Evolutionary conservation across 192 early-diverging fungal genomes (phyloP).

Genomic region (Chytriomyces hyalinus): DNA sequence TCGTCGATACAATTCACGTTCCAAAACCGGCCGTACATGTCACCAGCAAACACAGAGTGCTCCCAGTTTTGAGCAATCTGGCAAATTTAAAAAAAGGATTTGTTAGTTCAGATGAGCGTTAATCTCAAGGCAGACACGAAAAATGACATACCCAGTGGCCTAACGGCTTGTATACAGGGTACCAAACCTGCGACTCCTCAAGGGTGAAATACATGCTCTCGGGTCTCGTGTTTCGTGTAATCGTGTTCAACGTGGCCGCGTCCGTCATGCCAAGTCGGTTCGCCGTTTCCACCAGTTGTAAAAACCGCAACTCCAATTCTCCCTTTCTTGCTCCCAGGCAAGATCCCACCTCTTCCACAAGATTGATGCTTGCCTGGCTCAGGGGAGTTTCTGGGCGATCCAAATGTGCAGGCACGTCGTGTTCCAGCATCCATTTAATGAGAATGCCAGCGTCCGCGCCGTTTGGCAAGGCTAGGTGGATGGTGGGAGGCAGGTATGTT

Average conservation of each 20-base stretch:
- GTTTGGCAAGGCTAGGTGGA: constrained; percentile 27
- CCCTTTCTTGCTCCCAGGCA: background rate
- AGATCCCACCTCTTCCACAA: background rate
- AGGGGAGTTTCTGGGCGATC: background rate
- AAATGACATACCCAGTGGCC: constrained; percentile 16
- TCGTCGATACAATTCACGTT: constrained; percentile 21
- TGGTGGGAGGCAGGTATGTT: constrained; percentile 27
- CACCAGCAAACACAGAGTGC: background rate
- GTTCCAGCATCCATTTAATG: constrained; percentile 7
- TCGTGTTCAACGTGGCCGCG: constrained; percentile 1
- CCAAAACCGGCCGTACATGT: background rate
- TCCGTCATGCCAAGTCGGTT: constrained; percentile 32
- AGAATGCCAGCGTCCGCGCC: constrained; percentile 10
- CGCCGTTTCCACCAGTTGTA: constrained; percentile 25
- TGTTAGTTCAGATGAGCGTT: background rate
- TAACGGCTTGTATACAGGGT: constrained; percentile 20
- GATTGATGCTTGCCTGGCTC: background rate
- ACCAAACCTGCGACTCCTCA: background rate
- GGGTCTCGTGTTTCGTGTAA: background rate
- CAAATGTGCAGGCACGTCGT: background rate
- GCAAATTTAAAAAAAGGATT: background rate
- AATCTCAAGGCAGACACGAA: background rate
- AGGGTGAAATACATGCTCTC: constrained; percentile 30
- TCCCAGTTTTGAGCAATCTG: constrained; percentile 33
- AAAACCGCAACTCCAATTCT: constrained; percentile 7